phyloP scores from a whole-genome alignment of 441 rosid species.

The Adansonia gregorii region DNA sequence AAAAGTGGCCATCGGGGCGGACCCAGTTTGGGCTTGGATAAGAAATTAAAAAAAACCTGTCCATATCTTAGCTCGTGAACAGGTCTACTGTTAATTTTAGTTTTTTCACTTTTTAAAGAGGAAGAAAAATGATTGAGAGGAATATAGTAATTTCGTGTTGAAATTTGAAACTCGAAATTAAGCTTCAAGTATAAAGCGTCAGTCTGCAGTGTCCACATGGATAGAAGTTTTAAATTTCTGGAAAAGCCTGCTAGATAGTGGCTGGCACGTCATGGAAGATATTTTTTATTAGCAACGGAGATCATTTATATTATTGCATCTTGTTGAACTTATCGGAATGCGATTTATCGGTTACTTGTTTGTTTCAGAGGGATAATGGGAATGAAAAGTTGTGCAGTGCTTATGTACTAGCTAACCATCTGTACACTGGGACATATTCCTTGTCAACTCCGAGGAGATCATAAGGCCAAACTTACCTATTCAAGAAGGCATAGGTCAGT shows the following conservation, averaged over 20 bases:
- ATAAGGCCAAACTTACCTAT: slow-evolving; percentile 64
- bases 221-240: background rate
- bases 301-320: background rate
- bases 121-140: too few relatives aligned
- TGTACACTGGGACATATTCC: slow-evolving; percentile 64
- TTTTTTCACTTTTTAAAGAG: too few relatives aligned
- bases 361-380: slow-evolving; percentile 50
- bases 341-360: slow-evolving; percentile 3
- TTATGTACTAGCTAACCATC: slow-evolving; percentile 63
- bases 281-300: background rate
- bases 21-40: too few relatives aligned
- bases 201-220: background rate
- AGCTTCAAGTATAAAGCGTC: background rate
- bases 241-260: background rate
- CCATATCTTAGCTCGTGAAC: too few relatives aligned
- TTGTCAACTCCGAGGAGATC: slow-evolving; percentile 60
- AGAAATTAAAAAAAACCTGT: too few relatives aligned
- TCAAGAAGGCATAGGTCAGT: slow-evolving; percentile 69
- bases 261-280: background rate
- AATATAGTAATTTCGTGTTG: too few relatives aligned
- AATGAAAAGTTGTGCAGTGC: slow-evolving; percentile 71
- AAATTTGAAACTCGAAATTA: too few relatives aligned
- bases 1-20: too few relatives aligned
- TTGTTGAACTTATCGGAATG: background rate
- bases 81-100: too few relatives aligned